phyloP scores from a whole-genome alignment of 2,329 filamentous ascomycete species.

The Fusarium xyrophilum region DNA sequence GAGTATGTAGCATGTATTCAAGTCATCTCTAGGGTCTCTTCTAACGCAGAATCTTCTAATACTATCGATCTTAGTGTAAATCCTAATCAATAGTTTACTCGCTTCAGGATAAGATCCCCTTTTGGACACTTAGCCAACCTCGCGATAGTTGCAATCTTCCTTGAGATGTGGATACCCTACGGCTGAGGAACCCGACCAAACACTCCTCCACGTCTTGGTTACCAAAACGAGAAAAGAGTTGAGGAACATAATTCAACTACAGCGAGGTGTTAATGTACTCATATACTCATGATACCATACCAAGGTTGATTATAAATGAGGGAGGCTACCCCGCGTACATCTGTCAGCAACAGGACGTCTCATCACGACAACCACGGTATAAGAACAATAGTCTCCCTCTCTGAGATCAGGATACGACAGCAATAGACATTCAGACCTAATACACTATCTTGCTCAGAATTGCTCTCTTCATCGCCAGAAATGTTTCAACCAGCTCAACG shows the following conservation, averaged over 20 bases:
- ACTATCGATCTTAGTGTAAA: not conserved
- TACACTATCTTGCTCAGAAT: not conserved
- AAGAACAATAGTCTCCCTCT: not conserved
- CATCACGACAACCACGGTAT: not conserved
- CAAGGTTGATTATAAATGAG: not conserved
- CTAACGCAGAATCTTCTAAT: not conserved
- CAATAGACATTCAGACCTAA: rapidly evolving
- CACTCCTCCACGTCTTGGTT: not conserved
- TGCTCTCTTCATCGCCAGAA: not conserved
- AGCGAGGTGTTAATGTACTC: not conserved
- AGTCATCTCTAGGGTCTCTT: not conserved
- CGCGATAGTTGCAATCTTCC: not conserved
- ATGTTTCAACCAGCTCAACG: constrained; percentile 28
- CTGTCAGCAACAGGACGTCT: not conserved
- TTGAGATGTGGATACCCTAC: constrained; percentile 5
- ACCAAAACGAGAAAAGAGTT: not conserved
- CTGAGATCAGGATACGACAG: not conserved
- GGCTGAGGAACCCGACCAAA: not conserved
- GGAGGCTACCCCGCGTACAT: not conserved
- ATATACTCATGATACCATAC: not conserved
- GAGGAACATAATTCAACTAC: not conserved
- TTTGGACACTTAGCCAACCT: not conserved
- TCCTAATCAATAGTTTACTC: not conserved
- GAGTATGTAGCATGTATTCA: not conserved
- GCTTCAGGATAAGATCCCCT: not conserved